These are phyloP conservation scores for Talaromyces rugulosus DNA, from an alignment of 2,329 filamentous ascomycete species.

Conservation along the genomic window DNA sequence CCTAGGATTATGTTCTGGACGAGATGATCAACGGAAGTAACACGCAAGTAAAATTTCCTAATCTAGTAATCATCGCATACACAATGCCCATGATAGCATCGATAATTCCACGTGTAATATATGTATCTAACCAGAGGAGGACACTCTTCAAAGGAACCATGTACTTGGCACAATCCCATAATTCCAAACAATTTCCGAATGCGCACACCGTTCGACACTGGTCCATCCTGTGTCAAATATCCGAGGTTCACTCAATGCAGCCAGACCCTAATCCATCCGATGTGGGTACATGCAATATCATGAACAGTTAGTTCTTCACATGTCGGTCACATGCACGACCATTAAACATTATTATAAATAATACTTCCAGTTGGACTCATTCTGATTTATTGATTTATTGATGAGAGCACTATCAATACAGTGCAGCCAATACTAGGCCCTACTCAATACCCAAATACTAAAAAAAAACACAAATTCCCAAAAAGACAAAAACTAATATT, in stretches of 20 bases:
- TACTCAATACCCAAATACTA: background rate
- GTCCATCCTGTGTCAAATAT: background rate
- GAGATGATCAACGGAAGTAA: no score
- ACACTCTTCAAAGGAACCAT: background rate
- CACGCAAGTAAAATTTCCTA: background rate
- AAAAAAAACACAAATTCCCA: background rate
- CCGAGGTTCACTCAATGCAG: background rate
- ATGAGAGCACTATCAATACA: background rate
- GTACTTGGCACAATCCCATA: background rate
- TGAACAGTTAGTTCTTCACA: background rate
- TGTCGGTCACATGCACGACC: background rate
- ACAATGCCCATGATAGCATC: background rate
- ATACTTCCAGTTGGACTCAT: background rate
- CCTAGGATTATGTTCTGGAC: no score
- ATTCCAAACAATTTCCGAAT: background rate
- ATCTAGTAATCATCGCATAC: background rate
- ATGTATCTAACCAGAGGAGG: no score
- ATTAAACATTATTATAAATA: background rate
- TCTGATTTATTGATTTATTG: background rate
- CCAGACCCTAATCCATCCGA: background rate
- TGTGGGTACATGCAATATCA: background rate
- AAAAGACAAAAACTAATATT: background rate
- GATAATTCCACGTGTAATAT: background rate
- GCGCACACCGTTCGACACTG: no score
- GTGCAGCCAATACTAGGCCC: background rate